Evolutionary conservation across 164 flowering plant species (phyloP), one percentile per base, ranked within the genome.

Genomic region (Paratinospora sagittata): DNA sequence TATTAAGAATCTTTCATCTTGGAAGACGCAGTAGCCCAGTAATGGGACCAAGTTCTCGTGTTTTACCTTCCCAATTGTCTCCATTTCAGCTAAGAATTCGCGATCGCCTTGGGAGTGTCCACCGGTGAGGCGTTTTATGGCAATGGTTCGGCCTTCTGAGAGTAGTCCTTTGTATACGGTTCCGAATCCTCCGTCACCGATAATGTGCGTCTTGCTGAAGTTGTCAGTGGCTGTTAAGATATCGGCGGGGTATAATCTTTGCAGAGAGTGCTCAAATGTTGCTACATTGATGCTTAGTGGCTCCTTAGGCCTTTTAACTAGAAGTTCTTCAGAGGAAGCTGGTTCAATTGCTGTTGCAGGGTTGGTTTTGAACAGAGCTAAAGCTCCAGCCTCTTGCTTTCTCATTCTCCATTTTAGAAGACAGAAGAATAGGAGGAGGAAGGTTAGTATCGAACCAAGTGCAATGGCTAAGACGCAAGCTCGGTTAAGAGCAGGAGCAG

Each of bases 101-200:
- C 89, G 79, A 39, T 82, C 89, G 21, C 85, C 87, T 55, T 85
- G 83, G 57, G 74, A 30, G 39, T 76, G 85, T 27, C 87, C 86
- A 14, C 87, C 80, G 39, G 79, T 83, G 16, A 88, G 85, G 69
- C 87, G 79, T 77, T 87, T 88, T 63, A 88, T 84, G 17, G 90
- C 90, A 66, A 86, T 73, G 9, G 78, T 77, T 33, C 36, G 75
- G 6, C 88, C 84, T 47, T 80, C 86, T 19, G 85, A 76, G n/a
- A 88, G 72, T n/a, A 73, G 70, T 2, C 86, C 92, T 67, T 68
- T 83, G 74, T 85, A 88, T 24, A 88, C 92, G 0, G 85, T 84
- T 17, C 92, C 90, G 66, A 82, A 88, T 47, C 92, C 90, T 11
- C 90, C 90, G 52, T 84, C 90, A 12, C 92, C 92, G 43, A 88